Evolutionary conservation across 2,329 filamentous ascomycete species (phyloP).

Genomic region (Phaeophleospora eucalypticola): DNA sequence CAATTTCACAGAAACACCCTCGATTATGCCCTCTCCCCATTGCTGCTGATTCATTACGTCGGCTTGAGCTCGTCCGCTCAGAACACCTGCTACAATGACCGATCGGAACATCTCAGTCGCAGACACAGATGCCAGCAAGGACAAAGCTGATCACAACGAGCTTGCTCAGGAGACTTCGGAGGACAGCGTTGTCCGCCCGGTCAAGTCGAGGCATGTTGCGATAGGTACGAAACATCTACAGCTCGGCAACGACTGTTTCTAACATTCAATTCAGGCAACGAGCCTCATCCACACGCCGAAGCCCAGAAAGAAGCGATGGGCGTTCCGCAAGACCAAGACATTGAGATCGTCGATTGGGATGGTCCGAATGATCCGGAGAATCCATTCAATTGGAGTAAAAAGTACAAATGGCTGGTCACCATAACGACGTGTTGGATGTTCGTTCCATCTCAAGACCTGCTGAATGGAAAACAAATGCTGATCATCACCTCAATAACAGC

Average conservation of each 20-base stretch:
- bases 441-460: slow-evolving; percentile 3
- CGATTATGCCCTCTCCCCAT: neutral
- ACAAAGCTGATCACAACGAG: neutral
- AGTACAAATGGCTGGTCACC: slow-evolving; percentile 29
- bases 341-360: slow-evolving; percentile 17
- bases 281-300: neutral
- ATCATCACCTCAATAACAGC: too few relatives aligned
- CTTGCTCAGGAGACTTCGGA: neutral
- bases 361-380: slow-evolving; percentile 17
- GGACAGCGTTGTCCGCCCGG: neutral
- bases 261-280: neutral
- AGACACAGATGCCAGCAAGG: slow-evolving; percentile 1
- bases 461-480: slow-evolving; percentile 8
- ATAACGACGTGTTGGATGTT: slow-evolving; percentile 29
- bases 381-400: slow-evolving; percentile 27
- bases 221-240: neutral
- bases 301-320: neutral
- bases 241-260: neutral
- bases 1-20: neutral
- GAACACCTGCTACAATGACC: neutral
- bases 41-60: neutral
- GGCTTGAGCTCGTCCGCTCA: neutral
- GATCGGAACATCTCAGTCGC: slow-evolving; percentile 3
- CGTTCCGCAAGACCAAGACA: neutral
- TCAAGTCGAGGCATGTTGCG: neutral